Percentiles rank a stretch among this genome's conserved stretches.
These are phyloP conservation scores for Lasiosphaeris hirsuta DNA, from an alignment of 495 filamentous ascomycete species.

Conservation along the genomic window DNA sequence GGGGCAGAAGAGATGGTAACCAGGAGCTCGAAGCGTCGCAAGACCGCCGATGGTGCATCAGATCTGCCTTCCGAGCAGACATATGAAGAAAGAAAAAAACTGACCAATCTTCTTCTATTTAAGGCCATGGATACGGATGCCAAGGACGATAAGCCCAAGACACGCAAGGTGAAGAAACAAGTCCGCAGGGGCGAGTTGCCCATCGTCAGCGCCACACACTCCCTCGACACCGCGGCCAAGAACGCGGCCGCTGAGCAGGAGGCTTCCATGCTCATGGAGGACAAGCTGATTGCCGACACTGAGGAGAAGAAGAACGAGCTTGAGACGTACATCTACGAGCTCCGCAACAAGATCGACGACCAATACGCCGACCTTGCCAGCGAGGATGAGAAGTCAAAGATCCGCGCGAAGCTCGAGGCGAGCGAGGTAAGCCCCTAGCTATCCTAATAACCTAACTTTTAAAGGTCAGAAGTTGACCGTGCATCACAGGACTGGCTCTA, in stretches of 20 bases:
- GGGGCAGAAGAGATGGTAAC: conserved; percentile 9
- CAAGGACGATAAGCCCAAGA: conserved; percentile 83
- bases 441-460: not conserved
- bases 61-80: conserved; percentile 11
- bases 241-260: conserved; percentile 72
- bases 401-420: conserved; percentile 72
- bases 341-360: conserved; percentile 89
- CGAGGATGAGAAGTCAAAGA: conserved; percentile 88
- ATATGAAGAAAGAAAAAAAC: conserved; percentile 9
- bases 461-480: conserved; percentile 4
- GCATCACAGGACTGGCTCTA: conserved; percentile 87
- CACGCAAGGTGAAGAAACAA: conserved; percentile 98
- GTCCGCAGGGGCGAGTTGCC: conserved; percentile 96
- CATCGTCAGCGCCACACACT: conserved; percentile 75
- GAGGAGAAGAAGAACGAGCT: conserved; percentile 99
- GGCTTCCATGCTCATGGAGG: conserved; percentile 88
- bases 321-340: conserved; percentile 93
- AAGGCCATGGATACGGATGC: conserved; percentile 91
- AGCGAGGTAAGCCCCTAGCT: conserved; percentile 66
- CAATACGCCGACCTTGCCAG: conserved; percentile 82
- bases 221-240: conserved; percentile 67
- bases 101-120: conserved; percentile 20
- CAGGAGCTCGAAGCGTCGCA: conserved; percentile 29
- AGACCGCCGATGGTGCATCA: conserved; percentile 18
- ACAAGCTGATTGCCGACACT: conserved; percentile 97